Base-by-base conservation (phyloP, 2,329 filamentous ascomycete species). In the Penicillium frequentans region DNA sequence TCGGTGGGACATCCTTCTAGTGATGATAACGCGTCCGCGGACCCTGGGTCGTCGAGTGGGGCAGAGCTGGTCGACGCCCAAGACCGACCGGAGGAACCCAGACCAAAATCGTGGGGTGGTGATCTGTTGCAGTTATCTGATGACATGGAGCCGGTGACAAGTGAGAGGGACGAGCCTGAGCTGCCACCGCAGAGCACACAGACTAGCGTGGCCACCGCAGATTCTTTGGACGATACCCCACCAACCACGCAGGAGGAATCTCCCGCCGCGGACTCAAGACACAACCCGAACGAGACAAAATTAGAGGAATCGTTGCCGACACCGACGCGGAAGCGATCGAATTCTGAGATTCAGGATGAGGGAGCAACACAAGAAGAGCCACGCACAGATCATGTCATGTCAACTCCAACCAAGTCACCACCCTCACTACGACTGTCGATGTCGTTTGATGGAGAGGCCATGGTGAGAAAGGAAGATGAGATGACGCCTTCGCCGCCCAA, bases 401-500 rank as follows among this genome's bases (percentile, higher is more conserved):
- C 56, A 29, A 58, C 63, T 24, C 68, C 69, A 8, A 61, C 61
- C 19, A 72, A 67, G 44, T 75, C 70, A 6, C 72, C 75, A 5
- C 75, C 75, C 11, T 74, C 75, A 1, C 60, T 77, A 51, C 71
- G 75, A 27, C 63, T 77, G 58, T 77, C 75, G 2, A 56, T 77
- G 46, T 77, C 75, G 1, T 75, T 75, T 48, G 74, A 77, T 56
- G 75, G 75, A 16, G 70, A 76, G 48, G 72, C 72, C 11, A 69
- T 73, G 63, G 70, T 75, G 13, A 65, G 71, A 21, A 73, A 72
- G 52, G 69, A 75, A 55, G 72, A 68, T 33, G 74, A 77, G 60
- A 63, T 71, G 51, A 76, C 75, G 1, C 74, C 75, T 14, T 76
- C 75, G 6, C 73, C 73, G 27, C 71, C 75, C 23, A 75, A 77